A percentile compares a stretch with the other conserved stretches of the same genome.
phyloP scores from a whole-genome alignment of 495 filamentous ascomycete genomes.

The Cladorrhinum samala region DNA sequence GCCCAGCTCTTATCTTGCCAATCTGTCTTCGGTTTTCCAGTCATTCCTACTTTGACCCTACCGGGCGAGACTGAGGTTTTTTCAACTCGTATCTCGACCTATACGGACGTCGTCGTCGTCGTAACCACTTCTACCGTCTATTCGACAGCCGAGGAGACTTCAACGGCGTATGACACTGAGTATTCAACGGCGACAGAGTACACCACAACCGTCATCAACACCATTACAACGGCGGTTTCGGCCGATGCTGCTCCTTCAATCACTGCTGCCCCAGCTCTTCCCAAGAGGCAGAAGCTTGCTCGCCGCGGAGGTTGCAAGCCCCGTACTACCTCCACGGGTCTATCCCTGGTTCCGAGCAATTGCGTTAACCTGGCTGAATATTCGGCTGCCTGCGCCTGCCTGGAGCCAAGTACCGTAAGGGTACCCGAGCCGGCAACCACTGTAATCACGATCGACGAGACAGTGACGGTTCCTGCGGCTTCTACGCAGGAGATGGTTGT shows the following conservation, averaged over 20 bases:
- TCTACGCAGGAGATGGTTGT: too few species aligned
- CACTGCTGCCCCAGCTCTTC: background rate
- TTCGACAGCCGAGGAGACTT: constrained; percentile 2
- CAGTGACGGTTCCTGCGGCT: too few species aligned
- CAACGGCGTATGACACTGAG: constrained; percentile 1
- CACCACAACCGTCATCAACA: constrained; percentile 1
- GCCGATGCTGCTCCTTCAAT: background rate
- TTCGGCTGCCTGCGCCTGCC: constrained; percentile 5
- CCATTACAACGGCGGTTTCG: background rate
- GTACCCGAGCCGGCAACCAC: constrained; percentile 5
- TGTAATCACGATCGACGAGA: too few species aligned
- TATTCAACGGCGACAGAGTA: constrained; percentile 2
- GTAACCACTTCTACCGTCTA: constrained; percentile 2
- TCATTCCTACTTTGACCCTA: background rate
- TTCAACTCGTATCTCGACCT: background rate
- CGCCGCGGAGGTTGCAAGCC: background rate
- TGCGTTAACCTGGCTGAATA: constrained; percentile 2
- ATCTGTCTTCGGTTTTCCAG: constrained; percentile 1
- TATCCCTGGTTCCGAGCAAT: background rate
- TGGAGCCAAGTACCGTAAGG: constrained; percentile 3
- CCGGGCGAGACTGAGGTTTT: background rate
- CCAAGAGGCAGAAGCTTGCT: too few species aligned
- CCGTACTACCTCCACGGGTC: background rate
- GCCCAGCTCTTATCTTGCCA: constrained; percentile 2
- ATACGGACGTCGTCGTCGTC: background rate